A percentile compares a stretch with the other conserved stretches of the same genome.
These are phyloP conservation scores for Globisporangium cederbergense DNA, from an alignment of 352 stramenopile genomes.

Conservation along the genomic window DNA sequence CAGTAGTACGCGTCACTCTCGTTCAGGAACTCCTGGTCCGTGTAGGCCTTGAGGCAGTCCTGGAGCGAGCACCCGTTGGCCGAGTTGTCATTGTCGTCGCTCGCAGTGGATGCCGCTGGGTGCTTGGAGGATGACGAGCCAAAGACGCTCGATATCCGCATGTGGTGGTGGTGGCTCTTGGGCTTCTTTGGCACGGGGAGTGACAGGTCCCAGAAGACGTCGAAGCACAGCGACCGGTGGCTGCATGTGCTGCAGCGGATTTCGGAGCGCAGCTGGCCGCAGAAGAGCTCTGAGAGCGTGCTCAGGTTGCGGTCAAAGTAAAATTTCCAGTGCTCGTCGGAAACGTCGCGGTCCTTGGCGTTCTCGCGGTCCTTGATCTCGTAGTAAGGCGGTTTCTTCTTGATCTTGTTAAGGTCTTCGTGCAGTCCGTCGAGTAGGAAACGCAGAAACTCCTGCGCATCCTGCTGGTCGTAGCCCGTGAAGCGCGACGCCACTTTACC, in stretches of 20 bases:
- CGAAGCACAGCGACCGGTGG: constrained; percentile 74
- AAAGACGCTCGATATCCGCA: constrained; percentile 39
- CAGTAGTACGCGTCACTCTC: constrained; percentile 76
- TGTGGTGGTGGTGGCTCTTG: constrained; percentile 29
- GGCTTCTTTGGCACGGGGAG: constrained; percentile 64
- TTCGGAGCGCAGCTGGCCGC: constrained; percentile 73
- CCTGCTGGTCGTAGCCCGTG: constrained; percentile 84
- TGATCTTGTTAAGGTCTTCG: constrained; percentile 80
- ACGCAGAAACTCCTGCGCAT: constrained; percentile 90
- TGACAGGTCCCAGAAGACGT: constrained; percentile 85
- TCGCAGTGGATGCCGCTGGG: neutral
- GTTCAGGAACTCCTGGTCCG: constrained; percentile 55
- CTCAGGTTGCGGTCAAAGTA: constrained; percentile 68
- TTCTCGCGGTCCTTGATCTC: constrained; percentile 62
- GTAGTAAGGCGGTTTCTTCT: constrained; percentile 68
- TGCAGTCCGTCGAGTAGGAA: constrained; percentile 85
- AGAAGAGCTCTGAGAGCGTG: constrained; percentile 76
- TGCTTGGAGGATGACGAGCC: constrained; percentile 17
- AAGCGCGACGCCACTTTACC: constrained; percentile 72
- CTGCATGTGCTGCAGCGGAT: constrained; percentile 73
- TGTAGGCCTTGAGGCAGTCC: constrained; percentile 73
- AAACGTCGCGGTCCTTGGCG: constrained; percentile 56
- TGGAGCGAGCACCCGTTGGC: constrained; percentile 41
- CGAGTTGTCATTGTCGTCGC: neutral
- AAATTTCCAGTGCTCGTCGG: constrained; percentile 86